phyloP scores from a whole-genome alignment of 495 filamentous ascomycete genomes.

The Aspergillus diversus region DNA sequence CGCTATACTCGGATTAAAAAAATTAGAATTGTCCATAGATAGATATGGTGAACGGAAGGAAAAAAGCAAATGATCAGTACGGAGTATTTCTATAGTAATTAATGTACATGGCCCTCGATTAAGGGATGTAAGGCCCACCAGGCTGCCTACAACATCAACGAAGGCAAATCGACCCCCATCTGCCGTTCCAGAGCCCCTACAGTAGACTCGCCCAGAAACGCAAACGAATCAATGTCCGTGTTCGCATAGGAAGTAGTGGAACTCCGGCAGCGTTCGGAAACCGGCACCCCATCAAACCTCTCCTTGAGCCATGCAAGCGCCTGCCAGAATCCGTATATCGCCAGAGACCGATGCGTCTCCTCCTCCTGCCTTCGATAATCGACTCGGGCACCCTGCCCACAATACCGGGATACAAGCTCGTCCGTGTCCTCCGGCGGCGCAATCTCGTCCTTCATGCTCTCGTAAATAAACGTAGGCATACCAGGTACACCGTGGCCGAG shows the following conservation, averaged over 20 bases:
- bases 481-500: constrained; percentile 25
- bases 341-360: background rate
- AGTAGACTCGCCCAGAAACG: background rate
- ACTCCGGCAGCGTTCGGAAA: background rate
- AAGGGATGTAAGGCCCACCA: background rate
- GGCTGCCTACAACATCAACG: background rate
- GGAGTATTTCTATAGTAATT: background rate
- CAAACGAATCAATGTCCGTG: constrained; percentile 1
- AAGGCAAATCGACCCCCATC: background rate
- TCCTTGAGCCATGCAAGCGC: background rate
- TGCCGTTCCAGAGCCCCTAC: background rate
- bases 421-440: constrained; percentile 42
- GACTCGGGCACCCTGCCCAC: constrained; percentile 16
- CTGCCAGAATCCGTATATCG: background rate
- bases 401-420: constrained; percentile 40
- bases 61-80: background rate
- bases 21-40: background rate
- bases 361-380: background rate
- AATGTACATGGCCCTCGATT: background rate
- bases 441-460: constrained; percentile 49
- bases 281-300: background rate
- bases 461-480: constrained; percentile 52
- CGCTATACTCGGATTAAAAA: background rate
- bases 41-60: background rate
- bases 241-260: background rate